Evolutionary conservation across 1,284 basidiomycete genomes (phyloP).

Genomic region (Xerocomus amazonicus): DNA sequence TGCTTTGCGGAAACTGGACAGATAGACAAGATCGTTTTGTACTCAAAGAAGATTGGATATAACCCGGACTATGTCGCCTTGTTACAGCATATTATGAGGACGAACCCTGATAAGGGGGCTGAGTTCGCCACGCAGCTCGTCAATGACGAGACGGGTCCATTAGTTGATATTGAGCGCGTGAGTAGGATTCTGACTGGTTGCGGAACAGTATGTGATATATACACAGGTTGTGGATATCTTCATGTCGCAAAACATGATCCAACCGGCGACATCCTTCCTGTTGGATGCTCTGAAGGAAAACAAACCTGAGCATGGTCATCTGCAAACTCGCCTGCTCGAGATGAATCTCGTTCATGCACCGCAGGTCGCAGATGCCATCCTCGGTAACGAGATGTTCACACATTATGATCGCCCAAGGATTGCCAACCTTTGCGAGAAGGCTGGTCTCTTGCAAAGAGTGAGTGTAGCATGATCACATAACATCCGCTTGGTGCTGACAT

Average conservation of each 20-base stretch:
- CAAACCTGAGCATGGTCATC: slow-evolving; percentile 93
- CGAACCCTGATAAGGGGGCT: slow-evolving; percentile 96
- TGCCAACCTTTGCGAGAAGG: slow-evolving; percentile 98
- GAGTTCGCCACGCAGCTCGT: slow-evolving; percentile 97
- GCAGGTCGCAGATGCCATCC: slow-evolving; percentile 98
- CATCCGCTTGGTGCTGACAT: slow-evolving; percentile 11
- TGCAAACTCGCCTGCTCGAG: slow-evolving; percentile 96
- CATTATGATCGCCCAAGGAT: slow-evolving; percentile 97
- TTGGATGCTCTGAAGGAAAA: slow-evolving; percentile 99
- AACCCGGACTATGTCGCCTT: slow-evolving; percentile 92
- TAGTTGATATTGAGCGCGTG: slow-evolving; percentile 92
- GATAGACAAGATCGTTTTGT: slow-evolving; percentile 97
- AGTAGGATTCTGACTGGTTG: slow-evolving; percentile 22
- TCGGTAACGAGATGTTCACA: slow-evolving; percentile 98
- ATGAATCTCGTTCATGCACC: slow-evolving; percentile 98
- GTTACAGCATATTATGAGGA: slow-evolving; percentile 96
- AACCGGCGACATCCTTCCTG: slow-evolving; percentile 97
- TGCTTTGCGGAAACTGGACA: slow-evolving; percentile 99
- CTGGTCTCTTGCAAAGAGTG: slow-evolving; percentile 90
- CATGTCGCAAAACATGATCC: slow-evolving; percentile 99
- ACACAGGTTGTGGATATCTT: slow-evolving; percentile 91
- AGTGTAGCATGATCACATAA: slow-evolving; percentile 24
- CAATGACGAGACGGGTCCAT: slow-evolving; percentile 89
- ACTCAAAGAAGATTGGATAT: slow-evolving; percentile 97
- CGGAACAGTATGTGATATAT: slow-evolving; percentile 6